Base-by-base conservation (phyloP, 1,139 yeast species). In the Saccharomyces hybrid region DNA sequence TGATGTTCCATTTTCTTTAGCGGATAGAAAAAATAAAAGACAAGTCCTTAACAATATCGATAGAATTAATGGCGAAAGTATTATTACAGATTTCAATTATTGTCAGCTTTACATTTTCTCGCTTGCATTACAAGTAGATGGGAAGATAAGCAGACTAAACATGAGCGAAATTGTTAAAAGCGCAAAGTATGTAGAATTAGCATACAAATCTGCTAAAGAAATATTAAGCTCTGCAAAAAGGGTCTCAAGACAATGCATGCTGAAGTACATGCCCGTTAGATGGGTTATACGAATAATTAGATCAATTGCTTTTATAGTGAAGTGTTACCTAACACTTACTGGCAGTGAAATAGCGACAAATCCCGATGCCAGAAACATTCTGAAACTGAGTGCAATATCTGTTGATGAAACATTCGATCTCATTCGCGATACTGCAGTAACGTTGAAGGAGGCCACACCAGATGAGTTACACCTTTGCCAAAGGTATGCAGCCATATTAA, bases 201-300 rank as follows among this genome's bases (percentile, higher is more conserved):
- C 97, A 0, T 88, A 86, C 59, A 81, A 77, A 56, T 86, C 97
- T 0, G 97, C 97, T 0, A 85, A 85, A 62, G 95, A 87, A 64
- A 81, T 88, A 68, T 72, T 90, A 41, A 78, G 80, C 29, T 85
- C 86, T 2, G 88, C 93, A 2, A 82, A 82, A 54, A 73, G 95
- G 47, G 83, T 88, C 2, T 89, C 86, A 63, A 76, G 77, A 57
- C 73, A 85, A 58, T 81, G 80, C 58, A 73, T 84, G 74, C 73
- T 88, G 53, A 75, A 84, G 57, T 86, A 79, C 65, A 88, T 91
- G 83, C 97, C 98, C 0, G 91, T 89, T 11, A 75, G 97, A 59
- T 90, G 97, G 96, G 83, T 87, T 3, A 86, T 90, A 0, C 76
- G 96, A 56, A 83, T 89, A 41, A 91, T 91, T n/a, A 80, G 95